These are phyloP conservation scores for Aquilaria agallochum DNA, from an alignment of 441 rosid genomes.

Conservation along the genomic window DNA sequence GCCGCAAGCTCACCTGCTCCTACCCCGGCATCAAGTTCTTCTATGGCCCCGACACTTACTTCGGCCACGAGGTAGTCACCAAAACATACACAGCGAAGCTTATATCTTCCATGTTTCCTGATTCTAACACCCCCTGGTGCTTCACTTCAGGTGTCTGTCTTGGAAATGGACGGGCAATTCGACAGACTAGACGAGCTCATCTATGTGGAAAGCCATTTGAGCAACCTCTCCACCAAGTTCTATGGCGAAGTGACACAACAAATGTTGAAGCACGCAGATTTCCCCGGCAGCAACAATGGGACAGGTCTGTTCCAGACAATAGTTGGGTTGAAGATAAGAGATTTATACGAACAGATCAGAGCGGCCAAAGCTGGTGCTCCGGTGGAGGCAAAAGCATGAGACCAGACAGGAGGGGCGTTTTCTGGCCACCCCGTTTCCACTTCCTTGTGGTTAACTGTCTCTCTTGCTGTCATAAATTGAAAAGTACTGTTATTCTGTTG, in stretches of 20 bases:
- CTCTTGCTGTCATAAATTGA: too few species aligned
- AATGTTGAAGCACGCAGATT: conserved; percentile 88
- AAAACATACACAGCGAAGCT: neutral
- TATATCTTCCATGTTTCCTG: neutral
- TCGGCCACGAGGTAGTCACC: conserved; percentile 47
- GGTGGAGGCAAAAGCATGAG: conserved; percentile 58
- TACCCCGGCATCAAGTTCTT: conserved; percentile 96
- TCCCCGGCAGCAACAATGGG: conserved; percentile 96
- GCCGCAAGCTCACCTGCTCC: conserved; percentile 96
- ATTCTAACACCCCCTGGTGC: neutral
- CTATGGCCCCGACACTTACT: conserved; percentile 79
- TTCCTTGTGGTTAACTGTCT: too few species aligned
- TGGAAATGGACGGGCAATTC: conserved; percentile 99
- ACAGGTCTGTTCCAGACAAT: conserved; percentile 98
- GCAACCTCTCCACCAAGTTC: conserved; percentile 93
- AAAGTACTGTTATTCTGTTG: too few species aligned
- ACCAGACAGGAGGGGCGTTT: conserved; percentile 11
- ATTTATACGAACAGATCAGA: conserved; percentile 74
- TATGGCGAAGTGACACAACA: conserved; percentile 98
- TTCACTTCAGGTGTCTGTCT: conserved; percentile 58
- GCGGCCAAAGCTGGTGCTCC: conserved; percentile 51
- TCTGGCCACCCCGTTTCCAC: too few species aligned
- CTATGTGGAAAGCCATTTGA: conserved; percentile 90
- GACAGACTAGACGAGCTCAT: conserved; percentile 95
- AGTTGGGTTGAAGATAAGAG: conserved; percentile 86